These are phyloP conservation scores for Suillus clintonianus DNA, from an alignment of 768 basidiomycete species.

Conservation along the genomic window DNA sequence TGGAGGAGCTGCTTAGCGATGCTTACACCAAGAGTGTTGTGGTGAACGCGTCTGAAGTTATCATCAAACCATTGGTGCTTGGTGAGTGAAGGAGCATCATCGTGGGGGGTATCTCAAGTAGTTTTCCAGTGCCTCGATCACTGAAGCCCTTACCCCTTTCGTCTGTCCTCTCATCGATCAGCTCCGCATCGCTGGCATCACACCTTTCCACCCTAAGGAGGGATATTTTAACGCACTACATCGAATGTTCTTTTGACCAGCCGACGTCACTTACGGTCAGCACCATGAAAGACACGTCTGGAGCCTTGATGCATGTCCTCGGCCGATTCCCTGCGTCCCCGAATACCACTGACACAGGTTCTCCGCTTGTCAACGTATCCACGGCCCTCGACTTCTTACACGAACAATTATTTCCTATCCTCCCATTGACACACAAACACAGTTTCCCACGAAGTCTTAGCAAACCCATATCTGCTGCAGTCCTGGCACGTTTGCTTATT, in stretches of 20 bases:
- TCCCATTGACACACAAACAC: constrained; percentile 49
- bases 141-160: constrained; percentile 50
- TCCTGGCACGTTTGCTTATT: constrained; percentile 68
- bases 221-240: constrained; percentile 58
- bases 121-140: constrained; percentile 55
- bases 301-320: constrained; percentile 45
- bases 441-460: constrained; percentile 58
- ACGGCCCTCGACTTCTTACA: constrained; percentile 64
- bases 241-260: constrained; percentile 59
- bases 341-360: constrained; percentile 35
- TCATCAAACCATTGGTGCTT: constrained; percentile 52
- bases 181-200: constrained; percentile 51
- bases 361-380: constrained; percentile 58
- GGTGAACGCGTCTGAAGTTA: constrained; percentile 50
- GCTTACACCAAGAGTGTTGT: constrained; percentile 63
- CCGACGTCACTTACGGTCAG: constrained; percentile 45
- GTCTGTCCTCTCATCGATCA: constrained; percentile 60
- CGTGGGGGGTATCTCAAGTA: background rate
- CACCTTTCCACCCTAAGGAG: constrained; percentile 65
- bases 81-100: constrained; percentile 41
- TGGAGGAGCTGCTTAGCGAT: constrained; percentile 73
- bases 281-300: constrained; percentile 34
- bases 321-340: constrained; percentile 49
- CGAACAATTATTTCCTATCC: constrained; percentile 52
- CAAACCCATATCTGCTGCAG: constrained; percentile 57